These are phyloP conservation scores for Pythium biforme DNA, from an alignment of 352 stramenopile genomes.

Conservation along the genomic window DNA sequence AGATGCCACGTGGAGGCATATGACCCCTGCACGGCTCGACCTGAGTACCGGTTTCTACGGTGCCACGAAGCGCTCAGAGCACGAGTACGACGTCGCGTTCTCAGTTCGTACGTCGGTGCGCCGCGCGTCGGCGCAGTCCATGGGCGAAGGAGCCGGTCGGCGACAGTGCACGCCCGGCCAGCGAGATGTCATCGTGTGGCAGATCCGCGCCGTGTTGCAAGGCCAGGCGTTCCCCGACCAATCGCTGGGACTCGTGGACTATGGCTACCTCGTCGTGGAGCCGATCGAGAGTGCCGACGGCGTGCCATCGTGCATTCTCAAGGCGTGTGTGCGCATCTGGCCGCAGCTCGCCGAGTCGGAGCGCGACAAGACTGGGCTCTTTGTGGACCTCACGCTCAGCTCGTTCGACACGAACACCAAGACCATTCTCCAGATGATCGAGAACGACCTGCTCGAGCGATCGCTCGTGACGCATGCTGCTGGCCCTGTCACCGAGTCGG, in stretches of 20 bases:
- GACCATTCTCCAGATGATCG: conserved; percentile 12
- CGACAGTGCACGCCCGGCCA: background rate
- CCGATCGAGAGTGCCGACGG: background rate
- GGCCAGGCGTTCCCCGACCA: background rate
- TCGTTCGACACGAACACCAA: conserved; percentile 8
- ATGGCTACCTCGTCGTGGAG: background rate
- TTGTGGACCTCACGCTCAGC: conserved; percentile 9
- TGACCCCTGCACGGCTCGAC: background rate
- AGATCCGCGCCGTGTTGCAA: background rate
- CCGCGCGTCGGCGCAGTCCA: background rate
- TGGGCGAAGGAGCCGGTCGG: background rate
- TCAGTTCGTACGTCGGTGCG: background rate
- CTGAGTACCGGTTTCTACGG: conserved; percentile 5
- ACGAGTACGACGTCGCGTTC: conserved; percentile 1
- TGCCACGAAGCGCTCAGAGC: background rate
- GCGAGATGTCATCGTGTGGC: conserved; percentile 7
- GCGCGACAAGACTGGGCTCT: background rate
- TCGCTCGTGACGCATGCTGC: background rate
- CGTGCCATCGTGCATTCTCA: background rate
- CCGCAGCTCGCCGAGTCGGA: conserved; percentile 3
- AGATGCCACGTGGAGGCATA: background rate
- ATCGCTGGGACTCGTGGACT: background rate
- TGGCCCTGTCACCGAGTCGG: too few relatives aligned
- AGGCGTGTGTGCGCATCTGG: background rate
- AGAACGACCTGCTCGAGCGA: conserved; percentile 15